Conservation (phyloP, 257 asterid genomes). For the Nicotiana obtusifolia region DNA sequence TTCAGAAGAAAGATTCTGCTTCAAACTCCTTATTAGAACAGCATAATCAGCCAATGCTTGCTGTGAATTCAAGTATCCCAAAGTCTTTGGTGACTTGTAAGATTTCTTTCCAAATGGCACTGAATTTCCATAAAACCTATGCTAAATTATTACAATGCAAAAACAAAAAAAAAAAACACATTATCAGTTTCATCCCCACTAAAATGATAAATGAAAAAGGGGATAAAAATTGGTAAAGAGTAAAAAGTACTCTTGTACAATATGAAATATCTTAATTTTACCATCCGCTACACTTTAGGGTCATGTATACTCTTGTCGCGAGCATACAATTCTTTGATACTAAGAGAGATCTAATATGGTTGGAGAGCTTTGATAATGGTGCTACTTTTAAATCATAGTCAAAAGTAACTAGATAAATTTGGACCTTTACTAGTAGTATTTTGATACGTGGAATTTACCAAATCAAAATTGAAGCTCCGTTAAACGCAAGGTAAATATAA, state of each 20-base stretch:
- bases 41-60: conserved; percentile 85
- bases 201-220: neutral
- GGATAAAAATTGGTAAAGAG: neutral
- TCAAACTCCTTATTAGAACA: conserved; percentile 49
- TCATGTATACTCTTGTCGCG: neutral
- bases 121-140: conserved; percentile 75
- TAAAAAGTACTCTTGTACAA: neutral
- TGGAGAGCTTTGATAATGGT: neutral
- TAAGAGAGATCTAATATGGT: neutral
- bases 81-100: conserved; percentile 46
- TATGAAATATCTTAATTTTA: neutral
- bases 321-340: neutral
- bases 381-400: neutral
- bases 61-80: conserved; percentile 69
- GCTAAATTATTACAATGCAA: conserved; percentile 32
- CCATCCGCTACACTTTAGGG: fast-evolving
- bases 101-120: conserved; percentile 61
- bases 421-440: neutral
- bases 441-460: neutral
- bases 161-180: neutral
- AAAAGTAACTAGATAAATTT: too few relatives aligned
- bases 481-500: neutral
- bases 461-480: neutral
- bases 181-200: neutral
- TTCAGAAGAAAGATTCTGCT: conserved; percentile 63